Base-by-base conservation (phyloP, 495 filamentous ascomycete species). In the Aspergillus leporis region DNA sequence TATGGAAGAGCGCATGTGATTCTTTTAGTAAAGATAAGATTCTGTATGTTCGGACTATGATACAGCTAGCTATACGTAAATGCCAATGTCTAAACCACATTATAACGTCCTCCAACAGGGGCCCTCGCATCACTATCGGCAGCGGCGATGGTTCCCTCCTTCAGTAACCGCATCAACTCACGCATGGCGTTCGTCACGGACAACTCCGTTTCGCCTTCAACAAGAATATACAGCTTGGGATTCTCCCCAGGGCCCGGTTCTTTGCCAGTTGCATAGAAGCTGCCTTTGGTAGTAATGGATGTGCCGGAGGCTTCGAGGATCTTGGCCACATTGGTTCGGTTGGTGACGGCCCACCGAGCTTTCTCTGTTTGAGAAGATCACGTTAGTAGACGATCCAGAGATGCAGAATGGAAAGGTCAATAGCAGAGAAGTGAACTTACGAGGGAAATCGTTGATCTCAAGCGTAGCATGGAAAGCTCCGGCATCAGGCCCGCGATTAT, bases 361-460 rank as follows among this genome's bases (percentile, higher is more conserved):
- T 98, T 97, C 73, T 98, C 84, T 87, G 67, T 75, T 68, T 28
- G 25, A 22, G 6, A 53, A 41, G 0, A 49, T 34, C 61, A 14
- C 34, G 60, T 75, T 63, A 78, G 66, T 50, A 56, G 58, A 1
- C 51, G 46, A 19, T 30, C 50, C 21, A 61, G n/a, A 18, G 12
- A 36, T n/a, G n/a, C 21, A n/a, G 16, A 30, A 10, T 40, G 16
- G 10, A 48, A 53, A 36, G 8, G 50, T 38, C 12, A 21, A 43
- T 13, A 21, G 16, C 34, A 21, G 36, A 54, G 55, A 9, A 28
- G 56, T 6, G 4, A 72, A 80, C 84, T 80, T 82, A 87, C 84
- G 94, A 28, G 94, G 95, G 73, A 97, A 98, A 75, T 98, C 94
- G 71, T 99, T 99, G 82, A 99, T 98, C 70, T 98, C 95, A 64